These are phyloP conservation scores for Russula brevipes DNA, from an alignment of 768 basidiomycete genomes.

Conservation along the genomic window DNA sequence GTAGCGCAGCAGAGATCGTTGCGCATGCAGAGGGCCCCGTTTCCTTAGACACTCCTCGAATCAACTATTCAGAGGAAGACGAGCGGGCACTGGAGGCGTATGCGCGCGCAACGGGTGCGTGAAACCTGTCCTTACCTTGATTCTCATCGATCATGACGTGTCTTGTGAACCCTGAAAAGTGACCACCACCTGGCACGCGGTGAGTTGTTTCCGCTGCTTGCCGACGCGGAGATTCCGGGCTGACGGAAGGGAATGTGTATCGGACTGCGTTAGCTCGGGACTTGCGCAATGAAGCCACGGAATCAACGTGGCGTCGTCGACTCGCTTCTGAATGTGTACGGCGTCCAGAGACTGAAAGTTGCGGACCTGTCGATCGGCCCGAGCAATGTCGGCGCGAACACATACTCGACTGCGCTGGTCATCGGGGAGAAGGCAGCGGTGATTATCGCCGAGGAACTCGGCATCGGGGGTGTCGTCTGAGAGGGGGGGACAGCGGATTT, in stretches of 20 bases:
- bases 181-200: constrained; percentile 13
- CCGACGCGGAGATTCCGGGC: too few relatives aligned
- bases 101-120: constrained; percentile 23
- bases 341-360: constrained; percentile 52
- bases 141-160: too few relatives aligned
- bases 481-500: too few relatives aligned
- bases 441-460: constrained; percentile 52
- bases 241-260: neutral
- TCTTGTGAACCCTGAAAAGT: neutral
- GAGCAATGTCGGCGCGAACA: constrained; percentile 39
- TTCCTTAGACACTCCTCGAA: constrained; percentile 30
- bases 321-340: constrained; percentile 55
- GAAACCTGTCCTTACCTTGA: neutral
- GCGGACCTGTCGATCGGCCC: constrained; percentile 42
- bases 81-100: constrained; percentile 34
- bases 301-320: constrained; percentile 59
- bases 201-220: neutral
- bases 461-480: constrained; percentile 37
- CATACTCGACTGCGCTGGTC: constrained; percentile 40
- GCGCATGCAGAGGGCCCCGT: constrained; percentile 25
- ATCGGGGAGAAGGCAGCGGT: constrained; percentile 60
- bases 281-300: constrained; percentile 62
- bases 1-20: constrained; percentile 28
- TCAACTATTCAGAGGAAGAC: constrained; percentile 34
- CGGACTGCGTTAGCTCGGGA: constrained; percentile 44